Evolutionary conservation across 352 stramenopile genomes (phyloP).

Genomic region (Saprolegnia diclina): DNA sequence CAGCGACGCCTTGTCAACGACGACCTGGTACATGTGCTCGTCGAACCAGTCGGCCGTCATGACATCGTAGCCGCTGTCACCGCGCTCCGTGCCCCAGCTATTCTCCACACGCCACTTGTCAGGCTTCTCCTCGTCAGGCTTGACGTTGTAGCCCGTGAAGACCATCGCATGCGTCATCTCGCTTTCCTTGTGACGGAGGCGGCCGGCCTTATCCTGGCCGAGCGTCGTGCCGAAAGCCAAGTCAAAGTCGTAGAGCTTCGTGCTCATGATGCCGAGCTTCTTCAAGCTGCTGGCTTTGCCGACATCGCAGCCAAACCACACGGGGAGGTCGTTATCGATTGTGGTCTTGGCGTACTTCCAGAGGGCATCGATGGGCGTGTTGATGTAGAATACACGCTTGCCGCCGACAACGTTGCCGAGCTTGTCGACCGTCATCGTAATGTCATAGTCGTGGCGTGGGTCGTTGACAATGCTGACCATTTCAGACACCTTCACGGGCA

Average conservation of each 20-base stretch:
- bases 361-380: slow-evolving; percentile 26
- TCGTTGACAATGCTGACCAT: slow-evolving; percentile 29
- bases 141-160: slow-evolving; percentile 33
- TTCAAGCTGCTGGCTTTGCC: slow-evolving; percentile 26
- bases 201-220: slow-evolving; percentile 28
- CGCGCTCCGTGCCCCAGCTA: slow-evolving; percentile 27
- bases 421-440: slow-evolving; percentile 29
- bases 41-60: slow-evolving; percentile 34
- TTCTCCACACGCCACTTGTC: slow-evolving; percentile 32
- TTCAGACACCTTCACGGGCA: slow-evolving; percentile 8
- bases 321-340: slow-evolving; percentile 27
- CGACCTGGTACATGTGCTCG: slow-evolving; percentile 33
- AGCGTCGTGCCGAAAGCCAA: slow-evolving; percentile 22
- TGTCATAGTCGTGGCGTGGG: slow-evolving; percentile 27
- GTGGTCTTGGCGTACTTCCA: slow-evolving; percentile 29
- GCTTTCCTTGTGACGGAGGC: slow-evolving; percentile 30
- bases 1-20: slow-evolving; percentile 29
- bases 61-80: slow-evolving; percentile 33
- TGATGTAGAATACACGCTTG: slow-evolving; percentile 27
- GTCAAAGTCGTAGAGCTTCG: slow-evolving; percentile 29
- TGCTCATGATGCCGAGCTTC: slow-evolving; percentile 26
- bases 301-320: slow-evolving; percentile 33
- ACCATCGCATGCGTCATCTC: slow-evolving; percentile 34
- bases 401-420: slow-evolving; percentile 30
- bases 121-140: slow-evolving; percentile 25